phyloP scores from a whole-genome alignment of 148 eudicot species.

The Rhododendron griersonianum region DNA sequence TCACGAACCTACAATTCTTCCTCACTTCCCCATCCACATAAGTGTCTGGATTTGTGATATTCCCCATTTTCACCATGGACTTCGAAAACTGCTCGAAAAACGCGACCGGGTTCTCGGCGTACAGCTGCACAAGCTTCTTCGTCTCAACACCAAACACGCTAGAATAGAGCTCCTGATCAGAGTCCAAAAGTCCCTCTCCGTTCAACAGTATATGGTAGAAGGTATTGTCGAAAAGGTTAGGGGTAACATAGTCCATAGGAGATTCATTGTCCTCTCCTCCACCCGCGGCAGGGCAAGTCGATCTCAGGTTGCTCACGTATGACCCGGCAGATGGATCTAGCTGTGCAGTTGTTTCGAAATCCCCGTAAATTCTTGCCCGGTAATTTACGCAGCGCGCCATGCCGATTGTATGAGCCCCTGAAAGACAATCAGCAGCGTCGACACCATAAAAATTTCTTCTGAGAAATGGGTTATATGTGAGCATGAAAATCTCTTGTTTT shows the following conservation, averaged over 20 bases:
- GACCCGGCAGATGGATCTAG: slow-evolving; percentile 41
- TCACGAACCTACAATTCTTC: slow-evolving; percentile 83
- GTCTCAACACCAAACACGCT: slow-evolving; percentile 70
- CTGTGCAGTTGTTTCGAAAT: slow-evolving; percentile 51
- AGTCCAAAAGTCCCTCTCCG: slow-evolving; percentile 85
- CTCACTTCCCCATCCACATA: slow-evolving; percentile 78
- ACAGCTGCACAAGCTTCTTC: slow-evolving; percentile 49
- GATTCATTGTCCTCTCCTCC: slow-evolving; percentile 59
- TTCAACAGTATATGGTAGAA: slow-evolving; percentile 60
- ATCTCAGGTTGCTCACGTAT: slow-evolving; percentile 46
- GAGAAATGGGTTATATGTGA: no score
- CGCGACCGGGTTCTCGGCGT: slow-evolving; percentile 53
- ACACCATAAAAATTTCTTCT: not conserved
- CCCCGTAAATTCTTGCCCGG: slow-evolving; percentile 84
- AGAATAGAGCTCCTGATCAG: slow-evolving; percentile 82
- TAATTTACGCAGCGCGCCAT: slow-evolving; percentile 79
- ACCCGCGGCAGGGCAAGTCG: slow-evolving; percentile 53
- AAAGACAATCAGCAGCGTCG: not conserved
- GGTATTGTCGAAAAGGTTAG: slow-evolving; percentile 75
- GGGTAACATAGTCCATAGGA: slow-evolving; percentile 66
- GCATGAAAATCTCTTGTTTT: no score
- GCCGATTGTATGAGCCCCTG: slow-evolving; percentile 97
- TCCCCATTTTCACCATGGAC: slow-evolving; percentile 93
- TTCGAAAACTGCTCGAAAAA: slow-evolving; percentile 86
- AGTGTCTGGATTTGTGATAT: slow-evolving; percentile 62